phyloP scores from a whole-genome alignment of 1,139 yeast genomes.

The Yamadazyma diospyri region DNA sequence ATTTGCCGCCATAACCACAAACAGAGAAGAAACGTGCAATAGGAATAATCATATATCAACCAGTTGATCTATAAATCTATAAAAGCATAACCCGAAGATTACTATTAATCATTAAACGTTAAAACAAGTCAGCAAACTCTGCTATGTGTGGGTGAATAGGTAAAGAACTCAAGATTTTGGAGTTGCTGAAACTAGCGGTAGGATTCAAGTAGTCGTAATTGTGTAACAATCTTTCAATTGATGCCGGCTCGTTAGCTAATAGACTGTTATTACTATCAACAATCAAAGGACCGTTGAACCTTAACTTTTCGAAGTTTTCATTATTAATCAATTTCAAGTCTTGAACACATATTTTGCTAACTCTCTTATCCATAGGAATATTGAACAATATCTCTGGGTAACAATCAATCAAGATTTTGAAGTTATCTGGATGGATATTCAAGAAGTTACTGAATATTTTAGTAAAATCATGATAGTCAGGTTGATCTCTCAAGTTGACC shows the following conservation, averaged over 20 bases:
- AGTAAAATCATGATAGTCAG: constrained; percentile 26
- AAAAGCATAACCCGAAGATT: neutral
- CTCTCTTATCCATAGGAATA: neutral
- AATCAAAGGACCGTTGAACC: constrained; percentile 40
- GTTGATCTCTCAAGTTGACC: constrained; percentile 12
- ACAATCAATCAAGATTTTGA: constrained; percentile 24
- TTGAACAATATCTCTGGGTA: constrained; percentile 18
- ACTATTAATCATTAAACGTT: no score
- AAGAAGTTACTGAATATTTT: constrained; percentile 35
- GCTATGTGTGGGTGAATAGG: constrained; percentile 44
- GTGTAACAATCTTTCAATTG: constrained; percentile 41
- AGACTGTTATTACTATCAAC: constrained; percentile 55
- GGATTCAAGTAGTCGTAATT: constrained; percentile 33
- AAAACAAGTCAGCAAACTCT: constrained; percentile 47
- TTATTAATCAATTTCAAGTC: constrained; percentile 21
- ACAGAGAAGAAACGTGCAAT: no score
- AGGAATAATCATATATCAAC: no score
- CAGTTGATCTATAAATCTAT: neutral
- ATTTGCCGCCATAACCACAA: no score
- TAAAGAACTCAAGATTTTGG: constrained; percentile 3
- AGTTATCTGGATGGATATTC: constrained; percentile 45
- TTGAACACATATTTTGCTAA: constrained; percentile 5
- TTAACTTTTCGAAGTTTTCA: constrained; percentile 19
- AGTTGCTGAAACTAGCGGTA: constrained; percentile 4
- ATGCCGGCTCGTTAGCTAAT: constrained; percentile 48